Percentiles rank a stretch among this genome's conserved stretches.
These are phyloP conservation scores for Hemileccinum impolitum DNA, from an alignment of 768 basidiomycete genomes.

Conservation along the genomic window DNA sequence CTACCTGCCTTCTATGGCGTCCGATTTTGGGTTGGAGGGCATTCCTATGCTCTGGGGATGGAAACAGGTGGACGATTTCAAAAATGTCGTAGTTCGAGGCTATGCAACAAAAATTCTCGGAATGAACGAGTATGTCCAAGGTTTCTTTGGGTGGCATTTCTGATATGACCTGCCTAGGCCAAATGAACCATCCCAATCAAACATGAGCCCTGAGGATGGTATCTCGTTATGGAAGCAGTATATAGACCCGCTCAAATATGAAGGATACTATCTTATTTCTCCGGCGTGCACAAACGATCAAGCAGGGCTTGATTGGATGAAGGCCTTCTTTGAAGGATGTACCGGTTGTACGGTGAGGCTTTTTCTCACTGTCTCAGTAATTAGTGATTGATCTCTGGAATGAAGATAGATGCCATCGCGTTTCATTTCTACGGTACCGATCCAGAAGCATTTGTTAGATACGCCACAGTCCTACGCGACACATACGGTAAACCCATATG, in stretches of 20 bases:
- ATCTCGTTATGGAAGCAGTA: constrained; percentile 60
- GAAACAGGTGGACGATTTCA: constrained; percentile 48
- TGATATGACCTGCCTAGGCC: constrained; percentile 46
- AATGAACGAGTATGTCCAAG: constrained; percentile 69
- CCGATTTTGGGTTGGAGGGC: constrained; percentile 47
- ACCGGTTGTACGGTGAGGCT: constrained; percentile 48
- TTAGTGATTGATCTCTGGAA: neutral
- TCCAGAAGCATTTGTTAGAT: constrained; percentile 46
- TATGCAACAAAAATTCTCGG: constrained; percentile 60
- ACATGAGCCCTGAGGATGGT: constrained; percentile 53
- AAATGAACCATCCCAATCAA: constrained; percentile 61
- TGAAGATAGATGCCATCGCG: constrained; percentile 59
- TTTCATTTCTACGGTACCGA: constrained; percentile 71
- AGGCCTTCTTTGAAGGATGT: constrained; percentile 53
- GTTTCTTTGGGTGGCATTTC: neutral
- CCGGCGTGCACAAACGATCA: constrained; percentile 70
- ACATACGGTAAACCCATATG: constrained; percentile 47
- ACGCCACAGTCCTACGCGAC: constrained; percentile 48
- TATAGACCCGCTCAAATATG: constrained; percentile 54
- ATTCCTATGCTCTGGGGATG: constrained; percentile 75
- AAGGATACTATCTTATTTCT: constrained; percentile 61
- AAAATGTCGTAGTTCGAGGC: constrained; percentile 42
- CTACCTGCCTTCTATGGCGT: constrained; percentile 38
- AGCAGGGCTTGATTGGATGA: constrained; percentile 64
- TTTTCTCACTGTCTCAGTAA: neutral